Base-by-base conservation (phyloP, 306 rosid genomes). In the Abrus pulchellus region DNA sequence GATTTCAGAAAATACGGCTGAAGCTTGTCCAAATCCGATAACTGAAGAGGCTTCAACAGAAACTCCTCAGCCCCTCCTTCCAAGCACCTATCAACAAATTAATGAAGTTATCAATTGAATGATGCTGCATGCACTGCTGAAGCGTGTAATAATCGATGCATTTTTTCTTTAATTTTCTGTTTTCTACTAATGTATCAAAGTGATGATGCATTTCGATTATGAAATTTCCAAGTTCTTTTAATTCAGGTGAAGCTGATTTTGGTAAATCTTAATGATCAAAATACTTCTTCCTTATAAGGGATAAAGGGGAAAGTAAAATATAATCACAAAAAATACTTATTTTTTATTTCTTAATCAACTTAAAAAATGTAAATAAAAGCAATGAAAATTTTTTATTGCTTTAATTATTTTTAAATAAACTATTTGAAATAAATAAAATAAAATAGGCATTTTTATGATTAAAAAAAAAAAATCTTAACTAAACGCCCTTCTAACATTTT, bases 1-100 rank as follows among this genome's bases (percentile, higher is more conserved):
- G 95, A 85, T 75, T 88, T 93, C 59, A 83, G 79, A 40, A 94
- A 92, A 78, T 86, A 85, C 5, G 89, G 88, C 47, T 87, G 93
- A 57, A 95, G 97, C 84, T 93, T 95, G 87, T 95, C 79, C 74
- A 95, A 66, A 81, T 95, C 99, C 7, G 98, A 89, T 54, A 85
- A 54, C 80, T 91, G 93, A 50, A 95, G 87, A 72, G 99, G 99
- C 83, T 95, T 95, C 87, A 95, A 45, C 43, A 95, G 96, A 76
- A 95, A 95, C 78, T 95, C 95, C 59, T 93, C 97, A 5, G 98
- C 99, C 9, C 99, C 99, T 88, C 56, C 99, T 78, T 93, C 96
- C 81, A 95, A 74, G 83, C 99, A 95, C 97, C 99, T 95, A 81
- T 77, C 12, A 53, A 11, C 28, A 75, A 63, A 11, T n/a, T 6